Evolutionary conservation across 1,139 yeast species (phyloP).

Genomic region (Yamadazyma buinensis): DNA sequence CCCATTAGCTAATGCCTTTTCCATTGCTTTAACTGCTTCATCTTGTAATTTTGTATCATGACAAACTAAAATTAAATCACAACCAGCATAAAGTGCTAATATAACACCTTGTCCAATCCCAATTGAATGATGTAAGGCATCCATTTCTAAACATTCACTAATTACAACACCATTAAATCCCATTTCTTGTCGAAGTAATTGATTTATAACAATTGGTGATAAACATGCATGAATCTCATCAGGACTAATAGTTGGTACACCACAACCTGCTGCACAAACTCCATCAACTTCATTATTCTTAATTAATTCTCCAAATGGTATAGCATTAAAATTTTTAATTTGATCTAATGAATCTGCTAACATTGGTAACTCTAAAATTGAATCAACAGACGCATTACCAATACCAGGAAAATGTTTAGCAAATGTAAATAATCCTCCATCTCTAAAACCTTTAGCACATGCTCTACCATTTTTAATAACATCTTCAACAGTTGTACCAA

Average conservation of each 20-base stretch:
- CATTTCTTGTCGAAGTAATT: conserved; percentile 49
- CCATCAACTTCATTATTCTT: conserved; percentile 52
- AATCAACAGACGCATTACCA: conserved; percentile 59
- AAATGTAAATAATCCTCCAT: conserved; percentile 54
- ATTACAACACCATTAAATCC: conserved; percentile 59
- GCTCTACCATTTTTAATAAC: conserved; percentile 55
- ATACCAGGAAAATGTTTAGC: conserved; percentile 71
- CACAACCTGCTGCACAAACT: conserved; percentile 63
- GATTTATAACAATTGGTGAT: conserved; percentile 54
- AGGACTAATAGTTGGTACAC: conserved; percentile 60
- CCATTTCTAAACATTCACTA: conserved; percentile 65
- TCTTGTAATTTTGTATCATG: conserved; percentile 54
- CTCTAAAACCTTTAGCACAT: conserved; percentile 52
- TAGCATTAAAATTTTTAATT: conserved; percentile 46
- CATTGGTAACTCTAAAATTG: conserved; percentile 56
- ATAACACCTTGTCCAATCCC: conserved; percentile 68
- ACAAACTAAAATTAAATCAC: conserved; percentile 64
- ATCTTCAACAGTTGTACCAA: conserved; percentile 60
- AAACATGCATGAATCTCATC: conserved; percentile 65
- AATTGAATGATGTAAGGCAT: conserved; percentile 57
- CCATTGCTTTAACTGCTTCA: conserved; percentile 55
- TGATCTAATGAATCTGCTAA: conserved; percentile 56
- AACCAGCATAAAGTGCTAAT: conserved; percentile 60
- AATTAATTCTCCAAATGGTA: conserved; percentile 52
- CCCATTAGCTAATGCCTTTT: conserved; percentile 52